These are phyloP conservation scores for Gymnopus androsaceus DNA, from an alignment of 1,284 basidiomycete species.

Conservation along the genomic window DNA sequence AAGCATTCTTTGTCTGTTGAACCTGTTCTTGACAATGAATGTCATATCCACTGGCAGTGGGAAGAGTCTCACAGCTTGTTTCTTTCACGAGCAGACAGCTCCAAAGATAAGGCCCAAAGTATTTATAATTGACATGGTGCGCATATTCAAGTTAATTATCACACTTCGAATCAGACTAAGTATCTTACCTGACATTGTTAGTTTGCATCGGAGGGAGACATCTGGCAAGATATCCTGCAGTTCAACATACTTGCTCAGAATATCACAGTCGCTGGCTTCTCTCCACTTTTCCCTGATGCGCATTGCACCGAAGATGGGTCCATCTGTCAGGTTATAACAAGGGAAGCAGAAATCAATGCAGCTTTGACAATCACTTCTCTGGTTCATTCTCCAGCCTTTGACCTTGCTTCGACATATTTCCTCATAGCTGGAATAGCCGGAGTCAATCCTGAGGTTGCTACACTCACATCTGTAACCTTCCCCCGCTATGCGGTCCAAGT, in stretches of 20 bases:
- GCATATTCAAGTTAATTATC: too few relatives aligned
- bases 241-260: conserved; percentile 40
- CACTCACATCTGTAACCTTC: conserved; percentile 45
- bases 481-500: conserved; percentile 48
- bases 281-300: conserved; percentile 44
- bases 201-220: conserved; percentile 19
- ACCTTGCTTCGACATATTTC: conserved; percentile 48
- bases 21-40: too few relatives aligned
- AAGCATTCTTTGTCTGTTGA: too few relatives aligned
- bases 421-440: conserved; percentile 50
- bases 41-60: too few relatives aligned
- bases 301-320: conserved; percentile 39
- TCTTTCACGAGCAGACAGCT: too few relatives aligned
- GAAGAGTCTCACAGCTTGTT: too few relatives aligned
- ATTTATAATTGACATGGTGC: too few relatives aligned
- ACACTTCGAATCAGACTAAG: too few relatives aligned
- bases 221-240: conserved; percentile 23
- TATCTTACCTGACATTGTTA: too few relatives aligned
- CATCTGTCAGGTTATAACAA: conserved; percentile 42
- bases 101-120: too few relatives aligned
- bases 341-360: conserved; percentile 50
- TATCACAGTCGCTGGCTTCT: conserved; percentile 43
- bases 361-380: conserved; percentile 42
- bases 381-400: conserved; percentile 37
- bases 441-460: conserved; percentile 41